Evolutionary conservation across 2,329 filamentous ascomycete species (phyloP).

Genomic region (Cladosporium velox): DNA sequence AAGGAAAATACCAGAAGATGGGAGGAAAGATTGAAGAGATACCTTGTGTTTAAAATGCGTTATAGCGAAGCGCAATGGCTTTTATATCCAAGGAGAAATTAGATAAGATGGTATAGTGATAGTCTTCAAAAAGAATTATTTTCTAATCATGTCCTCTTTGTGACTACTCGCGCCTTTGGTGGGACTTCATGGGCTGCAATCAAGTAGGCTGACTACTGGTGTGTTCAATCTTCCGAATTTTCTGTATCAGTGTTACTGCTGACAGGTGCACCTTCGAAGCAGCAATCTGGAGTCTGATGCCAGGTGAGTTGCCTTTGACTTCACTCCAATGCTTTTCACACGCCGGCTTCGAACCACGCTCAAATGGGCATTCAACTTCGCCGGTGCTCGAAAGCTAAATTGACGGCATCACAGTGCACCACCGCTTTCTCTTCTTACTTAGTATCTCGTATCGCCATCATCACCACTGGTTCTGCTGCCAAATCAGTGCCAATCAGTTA

Average conservation of each 20-base stretch:
- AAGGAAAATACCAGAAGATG: background rate
- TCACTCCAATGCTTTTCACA: too few relatives aligned
- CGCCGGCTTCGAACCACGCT: too few relatives aligned
- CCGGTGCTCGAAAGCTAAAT: too few relatives aligned
- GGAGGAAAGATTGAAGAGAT: background rate
- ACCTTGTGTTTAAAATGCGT: slow-evolving; percentile 1
- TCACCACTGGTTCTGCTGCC: too few relatives aligned
- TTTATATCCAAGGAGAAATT: background rate
- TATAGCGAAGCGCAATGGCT: background rate
- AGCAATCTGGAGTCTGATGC: background rate
- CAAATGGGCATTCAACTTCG: too few relatives aligned
- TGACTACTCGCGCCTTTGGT: background rate
- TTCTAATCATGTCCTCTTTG: background rate
- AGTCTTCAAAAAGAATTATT: background rate
- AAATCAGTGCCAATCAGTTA: too few relatives aligned
- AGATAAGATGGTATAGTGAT: slow-evolving; percentile 2
- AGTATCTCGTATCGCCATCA: too few relatives aligned
- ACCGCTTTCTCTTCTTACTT: too few relatives aligned
- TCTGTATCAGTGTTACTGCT: background rate
- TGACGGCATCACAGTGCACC: too few relatives aligned
- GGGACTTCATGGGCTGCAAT: background rate
- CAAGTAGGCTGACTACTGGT: background rate
- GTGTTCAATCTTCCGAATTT: too few relatives aligned
- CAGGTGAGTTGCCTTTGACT: background rate
- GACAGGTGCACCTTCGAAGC: background rate